phyloP scores from a whole-genome alignment of 2,329 filamentous ascomycete species.

The Stagonosporopsis chrysanthemi region DNA sequence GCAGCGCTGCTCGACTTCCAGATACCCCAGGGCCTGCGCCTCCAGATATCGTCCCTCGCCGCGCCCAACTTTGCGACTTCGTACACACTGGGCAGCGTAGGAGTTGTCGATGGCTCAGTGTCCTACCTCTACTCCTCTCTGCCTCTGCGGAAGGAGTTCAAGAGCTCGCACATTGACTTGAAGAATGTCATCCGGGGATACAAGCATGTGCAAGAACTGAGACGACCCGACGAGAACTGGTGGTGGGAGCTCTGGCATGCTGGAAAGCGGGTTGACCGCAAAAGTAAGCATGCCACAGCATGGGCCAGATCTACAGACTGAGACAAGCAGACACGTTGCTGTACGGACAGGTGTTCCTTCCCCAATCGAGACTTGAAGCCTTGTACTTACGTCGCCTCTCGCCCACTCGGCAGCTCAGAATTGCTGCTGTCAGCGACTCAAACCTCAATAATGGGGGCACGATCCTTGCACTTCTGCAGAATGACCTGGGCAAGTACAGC shows the following conservation, averaged over 20 bases:
- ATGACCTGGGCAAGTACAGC: slow-evolving; percentile 86
- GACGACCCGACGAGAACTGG: slow-evolving; percentile 58
- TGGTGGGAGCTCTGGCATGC: slow-evolving; percentile 64
- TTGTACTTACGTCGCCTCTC: slow-evolving; percentile 81
- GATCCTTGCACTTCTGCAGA: slow-evolving; percentile 75
- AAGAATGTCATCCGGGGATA: slow-evolving; percentile 83
- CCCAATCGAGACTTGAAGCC: slow-evolving; percentile 84
- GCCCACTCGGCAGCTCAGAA: slow-evolving; percentile 77
- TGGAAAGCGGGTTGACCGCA: slow-evolving; percentile 59
- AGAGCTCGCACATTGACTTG: slow-evolving; percentile 78
- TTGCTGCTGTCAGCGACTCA: slow-evolving; percentile 79
- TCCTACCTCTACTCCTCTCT: slow-evolving; percentile 95
- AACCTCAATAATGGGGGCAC: slow-evolving; percentile 78
- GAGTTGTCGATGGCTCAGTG: slow-evolving; percentile 93
- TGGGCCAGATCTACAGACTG: slow-evolving; percentile 20
- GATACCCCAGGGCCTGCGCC: slow-evolving; percentile 81
- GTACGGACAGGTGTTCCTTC: slow-evolving; percentile 82
- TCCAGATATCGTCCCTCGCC: slow-evolving; percentile 89
- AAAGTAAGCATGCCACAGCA: slow-evolving; percentile 44
- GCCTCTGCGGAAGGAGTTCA: slow-evolving; percentile 71
- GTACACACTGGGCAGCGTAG: slow-evolving; percentile 88
- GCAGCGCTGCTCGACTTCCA: slow-evolving; percentile 85
- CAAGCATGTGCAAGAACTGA: slow-evolving; percentile 74
- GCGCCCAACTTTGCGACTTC: slow-evolving; percentile 93
- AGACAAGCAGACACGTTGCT: slow-evolving; percentile 64